Evolutionary conservation across 169 alveolate species (phyloP), one percentile per base, ranked within the genome.

Genomic region (Miamiensis avidus): DNA sequence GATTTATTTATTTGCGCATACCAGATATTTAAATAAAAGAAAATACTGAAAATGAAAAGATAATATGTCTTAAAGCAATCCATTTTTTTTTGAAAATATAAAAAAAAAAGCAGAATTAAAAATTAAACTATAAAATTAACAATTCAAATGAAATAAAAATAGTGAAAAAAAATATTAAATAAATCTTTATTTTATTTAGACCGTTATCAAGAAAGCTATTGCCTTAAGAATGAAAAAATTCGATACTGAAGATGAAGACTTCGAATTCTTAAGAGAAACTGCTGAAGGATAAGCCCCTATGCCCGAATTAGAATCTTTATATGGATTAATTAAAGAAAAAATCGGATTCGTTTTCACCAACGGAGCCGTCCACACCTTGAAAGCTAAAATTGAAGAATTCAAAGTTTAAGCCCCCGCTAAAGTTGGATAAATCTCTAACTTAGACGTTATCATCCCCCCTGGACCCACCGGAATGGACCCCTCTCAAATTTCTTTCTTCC

Each of bases 381-480:
- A 99, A 65, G 96, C 95, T 34, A 93, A 96, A 49, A 96, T 99
- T 73, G 95, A 94, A n/a, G 95, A 96, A 31, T 94, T 97, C 94
- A 94, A 95, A 79, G 98, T 98, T 28, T 99, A 99, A 78, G 99
- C 99, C 64, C 99, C 99, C 34, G 99, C 99, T 74, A 95, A 98
- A 90, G 99, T 98, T 82, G 99, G 99, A 87, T 98, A 97, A 83
- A 89, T 98, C 74, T 99, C 99, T 72, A 99, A 99, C 1, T 94
- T 95, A 86, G 99, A 98, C 91, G 99, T 99, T 82, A 95, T 95
- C 93, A 98, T 99, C n/a, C 99, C 99, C 25, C 99, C 99, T 72
- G 99, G 99, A 25, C 98, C 99, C 33, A 99, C 99, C 34, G 99
- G 99, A 83, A 95, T 99, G 98, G 99, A 99, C 90, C 99, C 99